These are phyloP conservation scores for Colletotrichum lindemuthianum DNA, from an alignment of 2,329 filamentous ascomycete species.

Conservation along the genomic window DNA sequence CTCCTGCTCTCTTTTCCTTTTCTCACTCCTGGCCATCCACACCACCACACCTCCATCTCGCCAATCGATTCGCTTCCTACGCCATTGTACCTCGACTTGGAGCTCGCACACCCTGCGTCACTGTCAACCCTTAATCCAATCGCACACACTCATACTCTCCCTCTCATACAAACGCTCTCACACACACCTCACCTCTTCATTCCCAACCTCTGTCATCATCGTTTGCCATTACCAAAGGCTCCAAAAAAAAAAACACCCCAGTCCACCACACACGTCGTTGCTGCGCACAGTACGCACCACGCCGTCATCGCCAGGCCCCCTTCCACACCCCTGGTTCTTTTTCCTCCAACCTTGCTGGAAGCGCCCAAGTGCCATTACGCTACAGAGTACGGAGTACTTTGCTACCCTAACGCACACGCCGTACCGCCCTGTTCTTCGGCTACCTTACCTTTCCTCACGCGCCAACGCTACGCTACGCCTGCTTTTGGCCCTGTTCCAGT, in stretches of 20 bases:
- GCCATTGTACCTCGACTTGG: neutral
- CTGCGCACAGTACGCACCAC: slow-evolving; percentile 15
- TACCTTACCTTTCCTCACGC: slow-evolving; percentile 1
- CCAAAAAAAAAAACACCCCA: too few relatives aligned
- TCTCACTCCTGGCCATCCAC: neutral
- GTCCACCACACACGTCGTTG: neutral
- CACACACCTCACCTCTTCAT: slow-evolving; percentile 11
- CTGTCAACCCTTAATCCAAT: too few relatives aligned
- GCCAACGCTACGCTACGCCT: slow-evolving; percentile 1
- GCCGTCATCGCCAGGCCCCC: slow-evolving; percentile 29
- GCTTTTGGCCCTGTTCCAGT: slow-evolving; percentile 14
- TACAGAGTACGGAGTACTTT: neutral
- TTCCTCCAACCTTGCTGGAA: slow-evolving; percentile 22
- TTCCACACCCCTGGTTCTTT: slow-evolving; percentile 24
- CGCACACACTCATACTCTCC: neutral
- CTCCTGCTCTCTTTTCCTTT: neutral
- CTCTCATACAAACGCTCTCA: neutral
- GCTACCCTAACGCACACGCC: neutral
- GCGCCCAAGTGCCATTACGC: slow-evolving; percentile 5
- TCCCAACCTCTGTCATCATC: slow-evolving; percentile 32
- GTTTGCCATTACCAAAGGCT: slow-evolving; percentile 5
- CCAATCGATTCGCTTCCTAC: neutral
- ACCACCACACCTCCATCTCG: neutral
- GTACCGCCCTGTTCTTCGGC: neutral
- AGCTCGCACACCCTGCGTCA: too few relatives aligned